Percentiles rank a stretch among this genome's conserved stretches.
Conservation (phyloP, 352 stramenopile genomes). For the Halophytophthora polymorphica region DNA sequence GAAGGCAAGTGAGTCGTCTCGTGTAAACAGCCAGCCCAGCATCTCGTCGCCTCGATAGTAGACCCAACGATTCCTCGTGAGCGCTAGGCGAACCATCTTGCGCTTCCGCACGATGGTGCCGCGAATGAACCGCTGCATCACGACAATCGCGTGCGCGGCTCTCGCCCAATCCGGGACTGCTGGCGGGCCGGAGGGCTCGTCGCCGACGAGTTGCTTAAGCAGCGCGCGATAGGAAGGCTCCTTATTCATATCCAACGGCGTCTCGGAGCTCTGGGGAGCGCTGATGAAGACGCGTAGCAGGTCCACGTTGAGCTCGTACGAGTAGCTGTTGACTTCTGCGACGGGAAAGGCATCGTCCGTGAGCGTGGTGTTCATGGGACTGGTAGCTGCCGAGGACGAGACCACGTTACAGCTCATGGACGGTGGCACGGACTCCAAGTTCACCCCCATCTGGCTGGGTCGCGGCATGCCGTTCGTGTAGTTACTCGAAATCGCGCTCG, state of each 20-base stretch:
- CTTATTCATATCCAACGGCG: slow-evolving; percentile 20
- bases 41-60: slow-evolving; percentile 57
- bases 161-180: slow-evolving; percentile 64
- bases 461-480: slow-evolving; percentile 25
- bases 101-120: slow-evolving; percentile 65
- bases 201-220: slow-evolving; percentile 74
- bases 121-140: slow-evolving; percentile 81
- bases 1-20: slow-evolving; percentile 83
- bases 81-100: slow-evolving; percentile 55
- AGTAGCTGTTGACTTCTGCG: slow-evolving; percentile 41
- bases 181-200: slow-evolving; percentile 36
- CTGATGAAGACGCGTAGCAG: slow-evolving; percentile 72
- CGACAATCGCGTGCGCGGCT: slow-evolving; percentile 67
- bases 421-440: slow-evolving; percentile 9
- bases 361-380: slow-evolving; percentile 26
- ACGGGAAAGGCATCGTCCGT: slow-evolving; percentile 19
- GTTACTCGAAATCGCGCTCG: slow-evolving; percentile 49
- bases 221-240: slow-evolving; percentile 73
- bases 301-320: slow-evolving; percentile 72
- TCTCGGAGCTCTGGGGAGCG: slow-evolving; percentile 33
- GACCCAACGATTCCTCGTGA: slow-evolving; percentile 55
- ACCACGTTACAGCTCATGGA: slow-evolving; percentile 24
- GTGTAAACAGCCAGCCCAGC: slow-evolving; percentile 82
- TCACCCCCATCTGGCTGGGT: slow-evolving; percentile 18
- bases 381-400: slow-evolving; percentile 36